Conservation (phyloP, 2,329 filamentous ascomycete species). For the Fusarium subglutinans region DNA sequence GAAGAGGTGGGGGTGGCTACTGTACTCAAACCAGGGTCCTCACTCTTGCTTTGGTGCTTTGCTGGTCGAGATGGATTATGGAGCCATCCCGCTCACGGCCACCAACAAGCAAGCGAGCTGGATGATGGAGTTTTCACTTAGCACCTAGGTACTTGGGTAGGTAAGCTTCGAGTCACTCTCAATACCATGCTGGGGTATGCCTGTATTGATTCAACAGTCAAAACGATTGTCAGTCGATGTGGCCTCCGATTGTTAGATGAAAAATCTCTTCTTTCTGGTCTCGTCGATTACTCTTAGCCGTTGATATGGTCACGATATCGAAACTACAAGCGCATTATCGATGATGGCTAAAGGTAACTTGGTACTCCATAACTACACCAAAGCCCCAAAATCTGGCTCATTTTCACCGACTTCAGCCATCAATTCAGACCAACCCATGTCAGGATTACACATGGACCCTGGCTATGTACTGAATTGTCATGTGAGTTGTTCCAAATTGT, state of each 20-base stretch:
- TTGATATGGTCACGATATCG: not conserved
- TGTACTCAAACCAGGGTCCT: conserved; percentile 14
- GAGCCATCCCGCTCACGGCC: conserved; percentile 24
- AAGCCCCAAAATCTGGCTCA: not conserved
- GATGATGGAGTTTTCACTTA: conserved; percentile 27
- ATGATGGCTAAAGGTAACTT: not conserved
- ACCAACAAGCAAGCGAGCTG: conserved; percentile 33
- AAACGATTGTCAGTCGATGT: conserved; percentile 18
- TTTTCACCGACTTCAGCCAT: not conserved
- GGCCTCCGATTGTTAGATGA: not conserved
- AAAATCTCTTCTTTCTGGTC: conserved; percentile 18
- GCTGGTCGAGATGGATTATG: conserved; percentile 30
- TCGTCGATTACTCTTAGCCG: not conserved
- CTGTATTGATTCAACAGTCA: conserved; percentile 22
- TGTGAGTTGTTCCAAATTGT: conserved; percentile 19
- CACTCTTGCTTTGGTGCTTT: conserved; percentile 22
- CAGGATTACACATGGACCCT: not conserved
- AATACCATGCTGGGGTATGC: conserved; percentile 30
- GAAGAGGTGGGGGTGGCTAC: conserved; percentile 27
- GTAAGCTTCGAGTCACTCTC: conserved; percentile 12
- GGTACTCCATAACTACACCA: not conserved
- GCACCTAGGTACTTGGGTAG: no score
- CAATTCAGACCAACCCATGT: not conserved
- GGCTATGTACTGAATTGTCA: conserved; percentile 2
- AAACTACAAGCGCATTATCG: not conserved